phyloP scores from a whole-genome alignment of 176 grass and related monocot genomes.

The Triticum turgidum region DNA sequence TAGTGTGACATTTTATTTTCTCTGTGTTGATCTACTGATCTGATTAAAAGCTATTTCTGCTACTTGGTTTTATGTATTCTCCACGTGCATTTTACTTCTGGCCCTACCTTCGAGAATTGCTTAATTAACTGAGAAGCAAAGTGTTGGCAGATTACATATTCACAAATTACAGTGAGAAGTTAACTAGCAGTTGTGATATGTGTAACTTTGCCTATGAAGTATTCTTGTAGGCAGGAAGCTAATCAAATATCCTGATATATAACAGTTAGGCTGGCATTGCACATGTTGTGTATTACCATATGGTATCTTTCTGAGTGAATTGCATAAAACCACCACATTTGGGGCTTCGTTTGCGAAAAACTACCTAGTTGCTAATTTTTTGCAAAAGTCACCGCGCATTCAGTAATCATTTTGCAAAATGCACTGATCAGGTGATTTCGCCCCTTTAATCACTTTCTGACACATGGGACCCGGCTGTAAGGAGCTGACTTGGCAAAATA shows the following conservation, averaged over 20 bases:
- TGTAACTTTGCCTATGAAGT: constrained; percentile 17
- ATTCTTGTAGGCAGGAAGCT: constrained; percentile 15
- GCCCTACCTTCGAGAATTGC: not conserved
- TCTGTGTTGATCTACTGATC: not conserved
- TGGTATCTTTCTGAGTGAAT: not conserved
- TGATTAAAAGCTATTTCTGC: not conserved
- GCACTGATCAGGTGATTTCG: no score
- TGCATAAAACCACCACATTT: no score
- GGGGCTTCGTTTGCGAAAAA: no score
- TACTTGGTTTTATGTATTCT: not conserved
- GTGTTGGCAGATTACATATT: not conserved
- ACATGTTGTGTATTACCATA: not conserved
- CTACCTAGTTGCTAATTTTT: no score
- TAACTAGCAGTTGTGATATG: not conserved
- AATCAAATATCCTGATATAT: not conserved
- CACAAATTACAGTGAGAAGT: constrained; percentile 11
- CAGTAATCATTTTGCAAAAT: no score
- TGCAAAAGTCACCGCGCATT: no score
- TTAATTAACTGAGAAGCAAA: constrained; percentile 16
- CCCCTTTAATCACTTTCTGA: no score
- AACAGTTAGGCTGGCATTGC: not conserved
- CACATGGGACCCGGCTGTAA: no score
- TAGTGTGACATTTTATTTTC: not conserved
- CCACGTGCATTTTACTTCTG: not conserved
- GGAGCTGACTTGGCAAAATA: no score